Conservation (phyloP, 192 early-diverging fungal species). For the Mycoemilia scoparia region DNA sequence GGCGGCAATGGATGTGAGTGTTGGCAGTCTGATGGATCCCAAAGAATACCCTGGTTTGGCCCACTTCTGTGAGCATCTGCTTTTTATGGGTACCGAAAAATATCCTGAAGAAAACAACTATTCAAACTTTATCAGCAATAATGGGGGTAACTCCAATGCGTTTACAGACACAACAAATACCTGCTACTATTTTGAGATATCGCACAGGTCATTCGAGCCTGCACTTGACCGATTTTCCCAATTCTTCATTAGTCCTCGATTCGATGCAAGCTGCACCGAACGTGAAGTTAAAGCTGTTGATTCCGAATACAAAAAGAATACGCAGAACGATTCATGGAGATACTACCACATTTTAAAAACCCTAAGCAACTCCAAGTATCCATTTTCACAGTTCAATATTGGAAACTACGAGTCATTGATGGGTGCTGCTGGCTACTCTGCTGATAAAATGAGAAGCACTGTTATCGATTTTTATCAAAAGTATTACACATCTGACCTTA, state of each 20-base stretch:
- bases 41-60: conserved; percentile 51
- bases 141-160: conserved; percentile 29
- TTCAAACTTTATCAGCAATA: conserved; percentile 3
- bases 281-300: conserved; percentile 88
- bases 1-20: conserved; percentile 47
- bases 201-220: conserved; percentile 36
- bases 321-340: conserved; percentile 81
- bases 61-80: conserved; percentile 63
- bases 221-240: conserved; percentile 65
- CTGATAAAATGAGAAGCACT: conserved; percentile 65
- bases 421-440: conserved; percentile 34
- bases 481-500: conserved; percentile 91
- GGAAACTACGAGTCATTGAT: conserved; percentile 73
- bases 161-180: conserved; percentile 29
- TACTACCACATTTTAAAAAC: conserved; percentile 75
- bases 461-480: conserved; percentile 72
- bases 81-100: conserved; percentile 54
- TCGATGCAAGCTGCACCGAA: conserved; percentile 72
- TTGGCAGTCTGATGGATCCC: conserved; percentile 51
- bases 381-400: conserved; percentile 79
- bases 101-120: conserved; percentile 68
- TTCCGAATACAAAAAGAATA: conserved; percentile 91
- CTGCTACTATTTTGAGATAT: conserved; percentile 27
- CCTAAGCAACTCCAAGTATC: conserved; percentile 56
- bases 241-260: conserved; percentile 87